Conservation (phyloP, 2,329 filamentous ascomycete species). For the Claviceps citrina region DNA sequence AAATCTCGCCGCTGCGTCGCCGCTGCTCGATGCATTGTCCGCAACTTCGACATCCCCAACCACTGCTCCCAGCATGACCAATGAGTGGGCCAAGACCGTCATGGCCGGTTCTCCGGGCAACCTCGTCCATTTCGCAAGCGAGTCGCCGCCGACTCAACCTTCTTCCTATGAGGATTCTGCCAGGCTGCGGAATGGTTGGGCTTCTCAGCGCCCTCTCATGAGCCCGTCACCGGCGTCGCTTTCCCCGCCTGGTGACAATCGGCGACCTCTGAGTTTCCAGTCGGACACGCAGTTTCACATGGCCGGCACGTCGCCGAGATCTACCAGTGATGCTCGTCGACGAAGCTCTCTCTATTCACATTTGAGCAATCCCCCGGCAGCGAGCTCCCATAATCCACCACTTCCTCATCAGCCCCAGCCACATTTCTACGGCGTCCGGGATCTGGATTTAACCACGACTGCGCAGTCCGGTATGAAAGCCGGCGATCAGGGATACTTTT, state of each 20-base stretch:
- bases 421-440: conserved; percentile 62
- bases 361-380: conserved; percentile 27
- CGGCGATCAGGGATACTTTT: conserved; percentile 59
- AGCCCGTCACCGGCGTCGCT: conserved; percentile 29
- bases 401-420: conserved; percentile 60
- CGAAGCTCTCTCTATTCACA: conserved; percentile 38
- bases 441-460: conserved; percentile 55
- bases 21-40: conserved; percentile 33
- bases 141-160: conserved; percentile 37
- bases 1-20: conserved; percentile 25
- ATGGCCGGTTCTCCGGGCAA: conserved; percentile 38
- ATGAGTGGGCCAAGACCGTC: conserved; percentile 28
- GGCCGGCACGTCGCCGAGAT: conserved; percentile 24
- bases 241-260: conserved; percentile 21
- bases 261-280: conserved; percentile 40
- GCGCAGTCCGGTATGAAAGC: conserved; percentile 40
- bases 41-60: conserved; percentile 33
- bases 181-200: conserved; percentile 27
- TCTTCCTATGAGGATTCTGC: conserved; percentile 35
- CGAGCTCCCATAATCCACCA: conserved; percentile 37
- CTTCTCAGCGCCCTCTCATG: conserved; percentile 30
- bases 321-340: conserved; percentile 21
- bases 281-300: conserved; percentile 30
- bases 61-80: conserved; percentile 30
- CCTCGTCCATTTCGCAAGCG: conserved; percentile 34